Percentiles rank a stretch among this genome's conserved stretches.
phyloP scores from a whole-genome alignment of 768 basidiomycete species.

The Serendipita indica region DNA sequence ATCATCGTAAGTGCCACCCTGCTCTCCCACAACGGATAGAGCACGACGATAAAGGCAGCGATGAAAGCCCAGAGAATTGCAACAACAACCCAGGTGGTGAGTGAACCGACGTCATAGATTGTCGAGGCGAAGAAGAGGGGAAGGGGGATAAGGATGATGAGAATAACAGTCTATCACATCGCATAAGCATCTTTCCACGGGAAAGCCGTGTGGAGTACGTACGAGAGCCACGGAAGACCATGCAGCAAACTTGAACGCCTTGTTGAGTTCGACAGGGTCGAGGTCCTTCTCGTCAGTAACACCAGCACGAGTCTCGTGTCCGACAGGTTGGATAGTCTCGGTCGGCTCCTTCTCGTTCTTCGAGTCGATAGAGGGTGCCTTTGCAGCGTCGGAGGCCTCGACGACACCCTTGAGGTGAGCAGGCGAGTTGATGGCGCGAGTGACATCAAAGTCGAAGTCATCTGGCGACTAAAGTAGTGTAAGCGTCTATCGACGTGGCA shows the following conservation, averaged over 20 bases:
- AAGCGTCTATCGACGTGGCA: neutral
- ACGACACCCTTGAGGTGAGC: slow-evolving; percentile 10
- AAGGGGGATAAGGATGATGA: slow-evolving; percentile 65
- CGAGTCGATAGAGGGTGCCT: slow-evolving; percentile 15
- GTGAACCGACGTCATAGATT: slow-evolving; percentile 45
- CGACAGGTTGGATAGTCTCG: slow-evolving; percentile 21
- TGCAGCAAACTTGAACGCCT: slow-evolving; percentile 70
- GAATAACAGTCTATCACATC: slow-evolving; percentile 20
- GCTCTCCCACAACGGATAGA: slow-evolving; percentile 82
- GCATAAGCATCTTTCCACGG: slow-evolving; percentile 29
- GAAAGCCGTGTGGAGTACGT: neutral
- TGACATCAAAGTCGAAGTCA: slow-evolving; percentile 65
- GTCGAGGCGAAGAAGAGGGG: slow-evolving; percentile 76
- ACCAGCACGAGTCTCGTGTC: slow-evolving; percentile 13
- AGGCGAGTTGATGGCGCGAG: slow-evolving; percentile 56
- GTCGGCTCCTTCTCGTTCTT: slow-evolving; percentile 26
- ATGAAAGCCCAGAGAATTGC: slow-evolving; percentile 76
- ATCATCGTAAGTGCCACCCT: slow-evolving; percentile 49
- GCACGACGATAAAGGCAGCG: slow-evolving; percentile 57
- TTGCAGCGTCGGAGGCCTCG: slow-evolving; percentile 21
- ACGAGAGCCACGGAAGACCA: slow-evolving; percentile 58
- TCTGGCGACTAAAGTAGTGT: slow-evolving; percentile 47
- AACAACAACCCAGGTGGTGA: slow-evolving; percentile 67
- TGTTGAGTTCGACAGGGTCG: slow-evolving; percentile 46
- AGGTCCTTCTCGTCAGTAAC: slow-evolving; percentile 36